A percentile compares a stretch with the other conserved stretches of the same genome.
Conservation (phyloP, 78 protist genomes). For the Pelomyxa schiedti region DNA sequence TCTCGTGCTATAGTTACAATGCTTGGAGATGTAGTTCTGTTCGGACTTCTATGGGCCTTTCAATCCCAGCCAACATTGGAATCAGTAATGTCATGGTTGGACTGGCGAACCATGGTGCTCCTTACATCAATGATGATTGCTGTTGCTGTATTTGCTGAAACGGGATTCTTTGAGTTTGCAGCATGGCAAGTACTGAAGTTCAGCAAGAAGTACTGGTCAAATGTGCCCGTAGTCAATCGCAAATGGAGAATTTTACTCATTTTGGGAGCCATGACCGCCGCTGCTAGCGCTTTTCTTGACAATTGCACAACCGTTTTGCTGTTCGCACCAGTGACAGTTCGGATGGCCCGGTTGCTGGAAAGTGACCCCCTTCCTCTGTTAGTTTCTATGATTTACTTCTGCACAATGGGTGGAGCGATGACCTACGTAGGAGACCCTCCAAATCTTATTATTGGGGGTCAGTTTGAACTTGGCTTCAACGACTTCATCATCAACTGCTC, state of each 20-base stretch:
- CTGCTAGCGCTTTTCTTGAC: constrained; percentile 55
- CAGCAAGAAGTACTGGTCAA: no score
- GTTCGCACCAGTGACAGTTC: background rate
- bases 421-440: constrained; percentile 73
- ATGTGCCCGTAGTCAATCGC: background rate
- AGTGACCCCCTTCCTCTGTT: constrained; percentile 18
- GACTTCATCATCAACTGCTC: no score
- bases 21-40: no score
- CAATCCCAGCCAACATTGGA: no score
- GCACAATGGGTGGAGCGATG: constrained; percentile 65
- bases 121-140: background rate
- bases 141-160: background rate
- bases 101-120: background rate
- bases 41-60: no score
- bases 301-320: constrained; percentile 38
- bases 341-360: background rate
- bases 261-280: constrained; percentile 16
- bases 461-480: no score
- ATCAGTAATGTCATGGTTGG: background rate
- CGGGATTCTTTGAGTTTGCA: background rate
- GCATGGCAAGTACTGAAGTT: background rate
- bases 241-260: background rate
- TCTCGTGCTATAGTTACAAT: no score
- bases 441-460: constrained; percentile 58
- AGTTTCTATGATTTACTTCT: constrained; percentile 18